Evolutionary conservation across 805 yeast genomes (phyloP).

Genomic region (Soucietia sequanensis): DNA sequence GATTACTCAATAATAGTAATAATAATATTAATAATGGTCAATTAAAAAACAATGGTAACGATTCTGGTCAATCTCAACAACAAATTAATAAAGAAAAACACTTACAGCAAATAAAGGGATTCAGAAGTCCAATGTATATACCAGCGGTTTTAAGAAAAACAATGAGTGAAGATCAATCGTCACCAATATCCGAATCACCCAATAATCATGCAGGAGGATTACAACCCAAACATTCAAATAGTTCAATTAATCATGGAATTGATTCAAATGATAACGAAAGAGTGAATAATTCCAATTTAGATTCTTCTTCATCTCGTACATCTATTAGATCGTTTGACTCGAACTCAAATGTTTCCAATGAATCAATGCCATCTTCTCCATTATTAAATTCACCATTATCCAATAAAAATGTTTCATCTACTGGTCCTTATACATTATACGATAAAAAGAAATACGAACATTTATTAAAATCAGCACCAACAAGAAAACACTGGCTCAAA

Average conservation of each 20-base stretch:
- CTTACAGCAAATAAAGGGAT: slow-evolving; percentile 72
- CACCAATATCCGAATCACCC: slow-evolving; percentile 3
- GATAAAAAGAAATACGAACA: slow-evolving; percentile 23
- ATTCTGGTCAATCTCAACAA: slow-evolving; percentile 7
- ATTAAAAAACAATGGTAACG: not conserved
- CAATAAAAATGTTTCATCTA: too few relatives aligned
- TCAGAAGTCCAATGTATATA: slow-evolving; percentile 80
- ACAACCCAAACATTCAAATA: not conserved
- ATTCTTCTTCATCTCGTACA: slow-evolving; percentile 5
- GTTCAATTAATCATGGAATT: not conserved
- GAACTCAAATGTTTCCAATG: slow-evolving; percentile 19
- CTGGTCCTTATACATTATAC: slow-evolving; percentile 2
- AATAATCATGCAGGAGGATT: slow-evolving; percentile 1
- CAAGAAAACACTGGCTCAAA: slow-evolving; percentile 69
- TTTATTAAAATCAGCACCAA: slow-evolving; percentile 42
- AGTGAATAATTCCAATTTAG: not conserved
- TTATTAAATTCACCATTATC: slow-evolving; percentile 5
- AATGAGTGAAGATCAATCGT: slow-evolving; percentile 5
- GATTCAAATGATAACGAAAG: too few relatives aligned
- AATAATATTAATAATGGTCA: not conserved
- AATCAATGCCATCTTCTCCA: slow-evolving; percentile 16
- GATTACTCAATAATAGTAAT: too few relatives aligned
- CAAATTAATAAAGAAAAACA: slow-evolving; percentile 17
- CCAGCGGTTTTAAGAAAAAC: slow-evolving; percentile 80
- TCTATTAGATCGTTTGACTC: slow-evolving; percentile 35